Evolutionary conservation across 805 yeast species (phyloP).

Genomic region (Candida palmyrensis): DNA sequence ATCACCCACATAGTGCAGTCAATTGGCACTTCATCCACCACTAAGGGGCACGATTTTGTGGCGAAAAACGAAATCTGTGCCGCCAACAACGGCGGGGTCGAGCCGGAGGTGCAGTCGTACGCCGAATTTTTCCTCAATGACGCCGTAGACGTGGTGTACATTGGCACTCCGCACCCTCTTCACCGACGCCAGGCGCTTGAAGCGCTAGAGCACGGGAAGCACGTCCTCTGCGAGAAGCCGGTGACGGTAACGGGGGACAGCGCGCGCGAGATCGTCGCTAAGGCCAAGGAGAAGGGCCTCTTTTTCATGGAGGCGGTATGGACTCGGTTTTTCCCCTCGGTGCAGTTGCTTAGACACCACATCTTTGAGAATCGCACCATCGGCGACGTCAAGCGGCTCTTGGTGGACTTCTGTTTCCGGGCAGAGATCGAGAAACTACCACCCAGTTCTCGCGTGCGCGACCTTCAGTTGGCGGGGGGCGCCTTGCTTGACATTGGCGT

Average conservation of each 20-base stretch:
- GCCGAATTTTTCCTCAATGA: conserved; percentile 39
- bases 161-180: conserved; percentile 51
- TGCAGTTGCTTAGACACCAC: conserved; percentile 27
- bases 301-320: conserved; percentile 59
- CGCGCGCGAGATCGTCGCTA: conserved; percentile 33
- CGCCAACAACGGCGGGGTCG: conserved; percentile 21
- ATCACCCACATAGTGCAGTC: conserved; percentile 30
- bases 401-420: conserved; percentile 38
- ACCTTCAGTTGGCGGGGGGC: conserved; percentile 50
- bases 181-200: conserved; percentile 42
- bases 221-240: conserved; percentile 54
- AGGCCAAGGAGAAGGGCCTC: conserved; percentile 39
- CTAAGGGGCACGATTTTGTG: conserved; percentile 32
- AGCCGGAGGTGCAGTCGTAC: conserved; percentile 27
- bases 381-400: conserved; percentile 43
- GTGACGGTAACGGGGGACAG: conserved; percentile 44
- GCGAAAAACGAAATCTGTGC: conserved; percentile 11
- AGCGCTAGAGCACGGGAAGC: conserved; percentile 41
- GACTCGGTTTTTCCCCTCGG: conserved; percentile 51
- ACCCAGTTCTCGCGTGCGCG: conserved; percentile 31
- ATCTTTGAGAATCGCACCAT: conserved; percentile 36
- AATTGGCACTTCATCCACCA: conserved; percentile 33
- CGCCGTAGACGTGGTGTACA: conserved; percentile 44
- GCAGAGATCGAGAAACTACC: conserved; percentile 28
- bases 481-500: conserved; percentile 53